Conservation (phyloP, 768 basidiomycete genomes). For the Clavaria fumosa region DNA sequence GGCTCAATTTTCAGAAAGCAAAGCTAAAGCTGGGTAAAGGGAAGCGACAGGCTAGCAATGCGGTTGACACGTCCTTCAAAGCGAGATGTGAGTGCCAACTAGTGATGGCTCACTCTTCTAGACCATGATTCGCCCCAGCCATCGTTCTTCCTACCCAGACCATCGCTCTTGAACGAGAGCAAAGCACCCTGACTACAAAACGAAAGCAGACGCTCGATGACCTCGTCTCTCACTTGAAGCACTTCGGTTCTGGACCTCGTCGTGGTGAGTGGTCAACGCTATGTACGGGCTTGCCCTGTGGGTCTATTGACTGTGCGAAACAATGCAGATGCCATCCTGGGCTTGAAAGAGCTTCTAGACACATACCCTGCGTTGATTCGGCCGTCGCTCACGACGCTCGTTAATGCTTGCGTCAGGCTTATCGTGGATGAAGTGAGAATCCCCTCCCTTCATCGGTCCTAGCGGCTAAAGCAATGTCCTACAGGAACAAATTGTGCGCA, state of each 20-base stretch:
- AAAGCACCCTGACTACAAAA: conserved; percentile 51
- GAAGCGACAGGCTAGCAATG: conserved; percentile 69
- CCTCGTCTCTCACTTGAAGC: conserved; percentile 62
- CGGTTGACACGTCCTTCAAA: conserved; percentile 92
- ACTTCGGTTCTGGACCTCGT: conserved; percentile 64
- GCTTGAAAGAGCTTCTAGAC: conserved; percentile 58
- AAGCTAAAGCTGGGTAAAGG: conserved; percentile 95
- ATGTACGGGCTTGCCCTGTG: no score
- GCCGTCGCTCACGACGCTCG: conserved; percentile 34
- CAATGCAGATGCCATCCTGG: conserved; percentile 49
- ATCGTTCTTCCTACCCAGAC: conserved; percentile 83
- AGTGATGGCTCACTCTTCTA: conserved; percentile 9
- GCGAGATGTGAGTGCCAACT: conserved; percentile 54
- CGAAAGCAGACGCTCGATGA: conserved; percentile 64
- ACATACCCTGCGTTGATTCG: conserved; percentile 40
- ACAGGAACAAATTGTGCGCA: conserved; percentile 72
- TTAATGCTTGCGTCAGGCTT: conserved; percentile 50
- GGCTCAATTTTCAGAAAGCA: conserved; percentile 58
- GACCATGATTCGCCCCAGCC: no score
- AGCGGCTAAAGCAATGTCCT: background rate
- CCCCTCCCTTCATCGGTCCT: background rate
- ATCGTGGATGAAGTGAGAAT: conserved; percentile 66
- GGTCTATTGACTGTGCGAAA: background rate
- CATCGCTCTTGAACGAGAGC: conserved; percentile 42
- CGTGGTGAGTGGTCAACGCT: conserved; percentile 35